Evolutionary conservation across 176 grass and related monocot genomes (phyloP).

Genomic region (Eremochloa ophiuroides): DNA sequence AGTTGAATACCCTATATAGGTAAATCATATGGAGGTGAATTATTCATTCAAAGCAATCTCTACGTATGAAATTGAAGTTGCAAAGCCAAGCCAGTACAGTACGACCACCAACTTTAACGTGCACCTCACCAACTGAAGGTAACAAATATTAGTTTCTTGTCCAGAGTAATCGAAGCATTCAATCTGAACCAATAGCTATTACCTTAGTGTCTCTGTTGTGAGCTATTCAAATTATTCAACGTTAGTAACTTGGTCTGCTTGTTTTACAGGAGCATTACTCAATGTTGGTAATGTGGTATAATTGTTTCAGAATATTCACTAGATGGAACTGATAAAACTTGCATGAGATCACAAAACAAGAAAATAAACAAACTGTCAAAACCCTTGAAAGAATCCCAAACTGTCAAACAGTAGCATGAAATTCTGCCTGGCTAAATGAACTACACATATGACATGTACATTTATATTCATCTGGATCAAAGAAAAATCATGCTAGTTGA

Average conservation of each 20-base stretch:
- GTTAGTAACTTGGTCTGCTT: background rate
- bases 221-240: background rate
- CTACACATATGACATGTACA: background rate
- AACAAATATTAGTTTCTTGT: background rate
- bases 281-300: background rate
- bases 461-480: background rate
- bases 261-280: background rate
- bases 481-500: background rate
- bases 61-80: background rate
- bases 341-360: background rate
- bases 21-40: slow-evolving; percentile 2
- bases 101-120: slow-evolving; percentile 3
- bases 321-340: background rate
- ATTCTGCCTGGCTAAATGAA: background rate
- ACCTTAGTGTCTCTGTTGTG: background rate
- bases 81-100: background rate
- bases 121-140: background rate
- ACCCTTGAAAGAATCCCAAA: background rate
- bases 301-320: background rate
- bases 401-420: background rate
- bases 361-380: background rate
- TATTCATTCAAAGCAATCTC: background rate
- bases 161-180: background rate
- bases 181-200: background rate
- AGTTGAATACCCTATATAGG: background rate